Evolutionary conservation across 2,329 filamentous ascomycete species (phyloP), one percentile per base, ranked within the genome.

Genomic region (Nemania sp.): DNA sequence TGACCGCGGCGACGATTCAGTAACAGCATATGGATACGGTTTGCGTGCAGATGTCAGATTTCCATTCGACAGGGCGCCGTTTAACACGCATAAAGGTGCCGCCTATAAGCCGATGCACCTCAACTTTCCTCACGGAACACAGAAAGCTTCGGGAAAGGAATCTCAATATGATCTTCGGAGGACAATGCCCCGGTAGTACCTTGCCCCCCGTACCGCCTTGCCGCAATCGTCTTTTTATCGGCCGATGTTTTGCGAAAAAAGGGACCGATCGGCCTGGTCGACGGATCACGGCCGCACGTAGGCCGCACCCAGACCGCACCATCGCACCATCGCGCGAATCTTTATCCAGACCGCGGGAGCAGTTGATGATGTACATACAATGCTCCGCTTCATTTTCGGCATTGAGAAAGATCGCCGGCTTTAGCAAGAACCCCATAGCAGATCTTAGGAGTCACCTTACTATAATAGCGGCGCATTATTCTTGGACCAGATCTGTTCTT

Each of bases 161-260:
- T 31, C 40, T 42, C 22, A 33, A 56, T 45, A 15, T 49, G 45
- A 49, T 33, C 40, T 37, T 37, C 54, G 49, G 54, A 53, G 28
- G 49, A 31, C 41, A 49, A 45, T n/a, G 45, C 31, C 44, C 54
- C 54, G 54, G 31, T 23, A 31, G 12, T 23, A 19, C 37, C 49
- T 31, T 45, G 31, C 28, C 34, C 33, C 11, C 45, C 49, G 45
- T 37, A 56, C 41, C 49, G 44, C 41, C 39, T 49, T 56, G 17
- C 53, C 44, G 39, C n/a, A 51, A 45, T 23, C 31, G 44, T 15
- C 37, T 42, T 23, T 14, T 26, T 33, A 19, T 40, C 40, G 20
- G 26, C 40, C 33, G 36, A 48, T 52, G 31, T 37, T 28, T 33
- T 37, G 42, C 26, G 37, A 45, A 28, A 42, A 45, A 34, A 42